These are phyloP conservation scores for Crucihimalaya himalaica DNA, from an alignment of 345 rosid genomes.

Conservation along the genomic window DNA sequence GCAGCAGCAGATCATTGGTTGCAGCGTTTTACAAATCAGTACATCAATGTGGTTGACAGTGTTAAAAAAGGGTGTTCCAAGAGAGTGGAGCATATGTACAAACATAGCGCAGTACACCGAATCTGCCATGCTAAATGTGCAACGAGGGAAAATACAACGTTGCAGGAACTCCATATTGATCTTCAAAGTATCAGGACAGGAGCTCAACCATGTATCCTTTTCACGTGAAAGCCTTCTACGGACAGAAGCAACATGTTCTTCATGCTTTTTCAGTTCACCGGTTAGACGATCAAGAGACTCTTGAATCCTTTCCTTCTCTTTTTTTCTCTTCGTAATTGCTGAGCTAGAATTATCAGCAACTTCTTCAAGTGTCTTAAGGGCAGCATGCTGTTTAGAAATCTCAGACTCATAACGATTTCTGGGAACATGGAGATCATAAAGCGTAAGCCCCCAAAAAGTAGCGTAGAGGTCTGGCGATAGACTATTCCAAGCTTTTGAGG, in stretches of 20 bases:
- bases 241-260: slow-evolving; percentile 94
- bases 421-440: slow-evolving; percentile 98
- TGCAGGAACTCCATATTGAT: slow-evolving; percentile 99
- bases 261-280: slow-evolving; percentile 83
- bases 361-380: slow-evolving; percentile 95
- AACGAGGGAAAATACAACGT: slow-evolving; percentile 98
- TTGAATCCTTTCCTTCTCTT: slow-evolving; percentile 99
- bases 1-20: slow-evolving; percentile 99
- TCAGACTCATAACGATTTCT: slow-evolving; percentile 91
- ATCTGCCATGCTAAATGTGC: slow-evolving; percentile 99
- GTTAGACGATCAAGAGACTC: slow-evolving; percentile 94
- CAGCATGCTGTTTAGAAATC: slow-evolving; percentile 89
- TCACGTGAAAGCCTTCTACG: slow-evolving; percentile 83
- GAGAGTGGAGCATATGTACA: slow-evolving; percentile 94
- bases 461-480: slow-evolving; percentile 97
- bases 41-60: slow-evolving; percentile 99
- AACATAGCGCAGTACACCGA: slow-evolving; percentile 98
- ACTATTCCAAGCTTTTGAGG: slow-evolving; percentile 98
- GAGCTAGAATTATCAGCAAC: slow-evolving; percentile 93
- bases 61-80: slow-evolving; percentile 97
- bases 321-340: slow-evolving; percentile 92
- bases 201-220: slow-evolving; percentile 96
- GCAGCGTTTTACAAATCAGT: slow-evolving; percentile 91
- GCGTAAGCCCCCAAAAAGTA: slow-evolving; percentile 96
- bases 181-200: slow-evolving; percentile 97